phyloP scores from a whole-genome alignment of 768 basidiomycete species.

The Phaffia tasmanica region DNA sequence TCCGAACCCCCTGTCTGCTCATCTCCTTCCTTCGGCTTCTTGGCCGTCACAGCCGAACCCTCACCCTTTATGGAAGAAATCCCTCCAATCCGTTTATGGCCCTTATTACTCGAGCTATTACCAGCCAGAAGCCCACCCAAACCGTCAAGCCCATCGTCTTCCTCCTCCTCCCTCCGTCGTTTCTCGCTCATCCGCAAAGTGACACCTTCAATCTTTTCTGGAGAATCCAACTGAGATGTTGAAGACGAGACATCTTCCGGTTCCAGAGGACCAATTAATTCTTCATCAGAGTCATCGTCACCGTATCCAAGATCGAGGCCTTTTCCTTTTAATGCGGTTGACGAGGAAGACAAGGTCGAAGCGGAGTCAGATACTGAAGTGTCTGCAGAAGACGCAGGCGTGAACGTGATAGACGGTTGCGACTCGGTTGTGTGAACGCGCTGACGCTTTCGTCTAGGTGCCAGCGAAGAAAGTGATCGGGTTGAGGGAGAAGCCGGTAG shows the following conservation, averaged over 20 bases:
- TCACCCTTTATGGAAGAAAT: not conserved
- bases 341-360: not conserved
- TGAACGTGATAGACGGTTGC: slow-evolving; percentile 31
- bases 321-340: not conserved
- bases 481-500: slow-evolving; percentile 4
- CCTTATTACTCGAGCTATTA: slow-evolving; percentile 4
- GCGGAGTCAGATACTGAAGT: not conserved
- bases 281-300: slow-evolving; percentile 25
- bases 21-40: not conserved
- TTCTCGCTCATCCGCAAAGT: slow-evolving; percentile 54
- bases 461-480: slow-evolving; percentile 13
- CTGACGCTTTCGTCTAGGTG: slow-evolving; percentile 31
- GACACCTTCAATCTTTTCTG: slow-evolving; percentile 36
- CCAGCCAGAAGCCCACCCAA: slow-evolving; percentile 22
- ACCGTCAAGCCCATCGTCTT: slow-evolving; percentile 50
- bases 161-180: slow-evolving; percentile 54
- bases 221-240: slow-evolving; percentile 36
- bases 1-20: not conserved
- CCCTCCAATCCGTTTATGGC: slow-evolving; percentile 6
- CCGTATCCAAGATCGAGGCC: slow-evolving; percentile 20
- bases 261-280: slow-evolving; percentile 35
- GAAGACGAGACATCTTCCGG: slow-evolving; percentile 32
- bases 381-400: not conserved
- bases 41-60: not conserved
- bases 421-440: slow-evolving; percentile 8